A percentile compares a stretch with the other conserved stretches of the same genome.
Evolutionary conservation across 345 rosid genomes (phyloP).

Genomic region (Jatropha curcas): DNA sequence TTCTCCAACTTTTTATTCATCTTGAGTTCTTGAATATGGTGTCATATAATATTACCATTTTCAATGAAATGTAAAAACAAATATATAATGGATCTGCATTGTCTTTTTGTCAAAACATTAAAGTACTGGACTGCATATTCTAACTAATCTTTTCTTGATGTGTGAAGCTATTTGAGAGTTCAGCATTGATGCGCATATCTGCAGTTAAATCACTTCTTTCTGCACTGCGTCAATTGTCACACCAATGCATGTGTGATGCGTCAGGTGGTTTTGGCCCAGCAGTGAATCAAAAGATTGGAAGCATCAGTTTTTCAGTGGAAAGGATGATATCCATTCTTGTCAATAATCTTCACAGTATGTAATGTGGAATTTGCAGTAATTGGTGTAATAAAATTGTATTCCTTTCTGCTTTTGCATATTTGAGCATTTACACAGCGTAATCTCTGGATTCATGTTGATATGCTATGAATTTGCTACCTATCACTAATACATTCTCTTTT

Average conservation of each 20-base stretch:
- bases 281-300: slow-evolving; percentile 74
- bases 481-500: not conserved
- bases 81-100: not conserved
- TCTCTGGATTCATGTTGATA: not conserved
- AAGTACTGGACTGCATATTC: slow-evolving; percentile 15
- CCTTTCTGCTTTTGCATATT: not conserved
- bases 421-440: not conserved
- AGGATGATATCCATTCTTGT: slow-evolving; percentile 89
- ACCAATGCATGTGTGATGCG: slow-evolving; percentile 78
- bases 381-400: not conserved
- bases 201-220: slow-evolving; percentile 96
- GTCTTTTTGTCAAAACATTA: not conserved
- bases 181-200: slow-evolving; percentile 90
- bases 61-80: not conserved
- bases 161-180: slow-evolving; percentile 92
- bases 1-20: not conserved
- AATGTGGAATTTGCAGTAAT: slow-evolving; percentile 17
- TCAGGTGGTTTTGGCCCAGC: slow-evolving; percentile 70
- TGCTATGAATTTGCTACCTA: not conserved
- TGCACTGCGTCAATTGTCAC: slow-evolving; percentile 79
- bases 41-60: not conserved
- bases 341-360: slow-evolving; percentile 96
- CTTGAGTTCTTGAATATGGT: not conserved
- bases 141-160: slow-evolving; percentile 43
- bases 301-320: slow-evolving; percentile 84